Evolutionary conservation across 176 grass and related monocot genomes (phyloP).

Genomic region (Rhynchospora tenuis): DNA sequence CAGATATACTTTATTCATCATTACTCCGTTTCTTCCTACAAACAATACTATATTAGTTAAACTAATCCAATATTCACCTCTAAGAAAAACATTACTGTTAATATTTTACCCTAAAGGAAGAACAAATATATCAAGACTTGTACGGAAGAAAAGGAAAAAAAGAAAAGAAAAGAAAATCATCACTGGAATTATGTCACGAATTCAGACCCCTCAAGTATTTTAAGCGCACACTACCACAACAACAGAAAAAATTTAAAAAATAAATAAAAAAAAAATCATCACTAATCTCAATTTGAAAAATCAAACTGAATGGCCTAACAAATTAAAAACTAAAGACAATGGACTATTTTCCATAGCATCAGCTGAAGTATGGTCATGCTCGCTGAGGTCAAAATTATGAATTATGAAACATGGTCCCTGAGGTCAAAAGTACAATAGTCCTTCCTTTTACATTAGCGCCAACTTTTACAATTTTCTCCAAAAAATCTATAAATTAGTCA

Average conservation of each 20-base stretch:
- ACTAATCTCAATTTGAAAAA: not conserved
- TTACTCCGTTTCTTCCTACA: not conserved
- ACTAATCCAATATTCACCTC: not conserved
- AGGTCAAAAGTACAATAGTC: no score
- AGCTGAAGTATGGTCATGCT: no score
- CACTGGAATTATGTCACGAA: not conserved
- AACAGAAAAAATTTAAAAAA: not conserved
- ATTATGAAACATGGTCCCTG: no score
- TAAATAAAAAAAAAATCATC: not conserved
- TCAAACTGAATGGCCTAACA: not conserved
- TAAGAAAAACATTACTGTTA: no score
- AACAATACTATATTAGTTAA: not conserved
- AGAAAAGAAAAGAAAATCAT: not conserved
- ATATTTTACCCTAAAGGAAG: no score
- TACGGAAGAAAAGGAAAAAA: not conserved
- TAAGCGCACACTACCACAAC: not conserved
- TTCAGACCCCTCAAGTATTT: not conserved
- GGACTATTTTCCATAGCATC: no score
- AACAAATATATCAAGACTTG: no score
- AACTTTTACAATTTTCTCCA: not conserved
- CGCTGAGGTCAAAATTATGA: no score
- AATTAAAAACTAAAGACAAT: no score
- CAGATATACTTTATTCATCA: not conserved
- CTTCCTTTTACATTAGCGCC: not conserved
- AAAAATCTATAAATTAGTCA: not conserved